phyloP scores from a whole-genome alignment of 2,329 filamentous ascomycete genomes.

The Xylaria sp. region DNA sequence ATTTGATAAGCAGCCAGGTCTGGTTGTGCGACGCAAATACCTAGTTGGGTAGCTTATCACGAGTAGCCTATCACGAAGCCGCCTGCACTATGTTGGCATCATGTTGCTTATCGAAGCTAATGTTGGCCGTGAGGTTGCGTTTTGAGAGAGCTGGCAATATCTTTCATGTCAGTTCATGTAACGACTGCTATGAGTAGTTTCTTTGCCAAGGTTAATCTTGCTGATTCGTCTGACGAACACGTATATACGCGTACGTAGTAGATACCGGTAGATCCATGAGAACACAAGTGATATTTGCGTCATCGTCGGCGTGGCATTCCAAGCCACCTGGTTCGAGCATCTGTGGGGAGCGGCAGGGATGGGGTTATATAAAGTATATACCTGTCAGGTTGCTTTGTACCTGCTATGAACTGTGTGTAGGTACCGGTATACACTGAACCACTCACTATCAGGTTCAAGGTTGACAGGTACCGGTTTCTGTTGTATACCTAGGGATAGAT shows the following conservation, averaged over 20 bases:
- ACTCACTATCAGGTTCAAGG: no score
- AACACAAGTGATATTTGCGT: conserved; percentile 16
- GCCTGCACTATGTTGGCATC: background rate
- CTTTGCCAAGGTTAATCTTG: background rate
- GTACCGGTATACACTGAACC: no score
- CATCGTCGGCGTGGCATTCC: conserved; percentile 28
- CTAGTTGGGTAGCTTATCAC: background rate
- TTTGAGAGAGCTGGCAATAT: background rate
- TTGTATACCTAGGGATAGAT: no score
- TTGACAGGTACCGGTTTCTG: no score
- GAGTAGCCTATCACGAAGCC: background rate
- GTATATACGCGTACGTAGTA: background rate
- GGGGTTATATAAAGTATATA: no score
- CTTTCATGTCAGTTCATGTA: background rate
- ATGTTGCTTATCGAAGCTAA: background rate
- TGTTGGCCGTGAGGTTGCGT: background rate
- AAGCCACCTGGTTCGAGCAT: conserved; percentile 18
- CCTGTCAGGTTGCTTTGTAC: no score
- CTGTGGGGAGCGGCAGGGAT: background rate
- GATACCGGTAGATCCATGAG: conserved; percentile 9
- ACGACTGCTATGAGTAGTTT: background rate
- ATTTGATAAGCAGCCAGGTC: conserved; percentile 1
- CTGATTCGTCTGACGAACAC: background rate
- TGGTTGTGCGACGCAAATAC: background rate
- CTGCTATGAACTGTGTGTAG: no score